Evolutionary conservation across 345 rosid genomes (phyloP).

Genomic region (Corymbia maculata): DNA sequence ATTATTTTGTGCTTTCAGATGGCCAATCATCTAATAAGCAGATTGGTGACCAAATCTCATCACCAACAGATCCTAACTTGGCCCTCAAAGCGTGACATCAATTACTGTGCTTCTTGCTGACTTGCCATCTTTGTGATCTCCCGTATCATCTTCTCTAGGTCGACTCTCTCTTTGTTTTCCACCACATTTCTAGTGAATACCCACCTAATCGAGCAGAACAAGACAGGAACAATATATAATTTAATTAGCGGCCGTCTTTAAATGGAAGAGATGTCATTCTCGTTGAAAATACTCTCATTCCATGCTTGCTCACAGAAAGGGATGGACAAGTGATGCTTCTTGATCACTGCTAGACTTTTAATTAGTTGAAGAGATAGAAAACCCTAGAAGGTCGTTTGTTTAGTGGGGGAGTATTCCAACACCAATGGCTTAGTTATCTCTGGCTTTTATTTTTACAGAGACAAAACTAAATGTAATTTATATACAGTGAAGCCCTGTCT

Average conservation of each 20-base stretch:
- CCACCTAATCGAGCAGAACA: not conserved
- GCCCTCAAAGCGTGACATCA: not conserved
- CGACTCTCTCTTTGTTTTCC: not conserved
- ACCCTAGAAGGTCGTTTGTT: not conserved
- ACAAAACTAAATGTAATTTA: not conserved
- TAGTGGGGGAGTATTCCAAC: not conserved
- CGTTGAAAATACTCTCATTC: conserved; percentile 22
- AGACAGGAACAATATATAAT: not conserved
- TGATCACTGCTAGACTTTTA: not conserved
- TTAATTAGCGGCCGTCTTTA: not conserved
- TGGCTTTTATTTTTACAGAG: not conserved
- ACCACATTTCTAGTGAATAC: not conserved
- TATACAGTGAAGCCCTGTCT: not conserved
- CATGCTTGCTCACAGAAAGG: not conserved
- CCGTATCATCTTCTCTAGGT: not conserved
- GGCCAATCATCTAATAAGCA: not conserved
- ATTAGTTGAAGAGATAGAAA: not conserved
- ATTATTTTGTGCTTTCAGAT: not conserved
- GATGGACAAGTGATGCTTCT: not conserved
- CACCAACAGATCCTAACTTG: not conserved
- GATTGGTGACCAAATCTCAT: not conserved
- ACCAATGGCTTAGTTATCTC: not conserved
- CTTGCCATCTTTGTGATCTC: not conserved
- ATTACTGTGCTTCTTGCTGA: not conserved
- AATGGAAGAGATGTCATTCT: conserved; percentile 5